phyloP scores from a whole-genome alignment of 2,329 filamentous ascomycete genomes.

The Penicillium brasilianum region DNA sequence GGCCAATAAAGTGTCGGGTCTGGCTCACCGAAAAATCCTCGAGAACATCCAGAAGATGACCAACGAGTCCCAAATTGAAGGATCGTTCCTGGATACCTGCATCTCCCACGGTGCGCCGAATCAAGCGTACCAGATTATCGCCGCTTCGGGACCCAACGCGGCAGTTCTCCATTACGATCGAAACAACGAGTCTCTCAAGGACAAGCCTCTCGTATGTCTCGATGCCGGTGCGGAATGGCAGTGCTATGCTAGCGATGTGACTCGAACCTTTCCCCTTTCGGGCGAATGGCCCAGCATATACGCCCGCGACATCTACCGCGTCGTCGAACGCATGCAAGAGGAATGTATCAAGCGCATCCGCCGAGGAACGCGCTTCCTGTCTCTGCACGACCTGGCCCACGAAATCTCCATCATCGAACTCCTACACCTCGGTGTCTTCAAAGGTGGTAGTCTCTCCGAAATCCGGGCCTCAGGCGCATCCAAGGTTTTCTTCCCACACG shows the following conservation, averaged over 20 bases:
- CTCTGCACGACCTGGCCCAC: conserved; percentile 80
- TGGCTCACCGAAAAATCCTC: conserved; percentile 68
- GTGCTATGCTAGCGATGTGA: conserved; percentile 76
- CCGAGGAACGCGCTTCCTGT: conserved; percentile 77
- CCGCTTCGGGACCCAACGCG: conserved; percentile 78
- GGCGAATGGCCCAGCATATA: conserved; percentile 67
- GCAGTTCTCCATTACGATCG: conserved; percentile 87
- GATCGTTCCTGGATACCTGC: conserved; percentile 76
- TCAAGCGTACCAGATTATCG: conserved; percentile 86
- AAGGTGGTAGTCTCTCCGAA: conserved; percentile 62
- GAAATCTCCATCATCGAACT: conserved; percentile 81
- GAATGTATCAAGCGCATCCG: conserved; percentile 75
- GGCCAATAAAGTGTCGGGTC: conserved; percentile 72
- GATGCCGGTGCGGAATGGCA: conserved; percentile 81
- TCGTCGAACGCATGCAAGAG: conserved; percentile 86
- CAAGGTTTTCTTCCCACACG: conserved; percentile 50
- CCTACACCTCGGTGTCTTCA: conserved; percentile 74
- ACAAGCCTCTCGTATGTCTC: conserved; percentile 78
- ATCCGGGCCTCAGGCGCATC: conserved; percentile 45
- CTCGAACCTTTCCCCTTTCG: conserved; percentile 82
- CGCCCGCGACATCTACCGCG: conserved; percentile 75
- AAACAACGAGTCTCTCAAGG: conserved; percentile 71
- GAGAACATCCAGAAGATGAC: conserved; percentile 65
- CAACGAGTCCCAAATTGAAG: conserved; percentile 85
- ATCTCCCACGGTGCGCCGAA: conserved; percentile 76